Evolutionary conservation across 2,329 filamentous ascomycete species (phyloP), one percentile per base, ranked within the genome.

Genomic region (Colletotrichum gloeosporioides): DNA sequence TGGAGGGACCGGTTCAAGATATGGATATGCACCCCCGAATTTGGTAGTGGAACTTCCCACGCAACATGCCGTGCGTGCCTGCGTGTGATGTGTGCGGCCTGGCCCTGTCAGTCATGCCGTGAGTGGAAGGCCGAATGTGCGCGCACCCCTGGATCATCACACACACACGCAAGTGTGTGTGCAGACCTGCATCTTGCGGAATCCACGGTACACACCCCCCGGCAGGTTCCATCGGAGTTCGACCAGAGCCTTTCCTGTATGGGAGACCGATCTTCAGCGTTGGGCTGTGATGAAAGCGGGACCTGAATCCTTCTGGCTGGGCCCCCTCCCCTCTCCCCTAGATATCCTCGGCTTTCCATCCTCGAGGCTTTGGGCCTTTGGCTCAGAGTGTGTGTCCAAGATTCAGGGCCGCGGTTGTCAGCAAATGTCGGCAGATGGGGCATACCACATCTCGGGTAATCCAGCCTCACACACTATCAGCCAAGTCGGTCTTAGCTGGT

Each of bases 391-490:
- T 36, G 44, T n/a, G n/a, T 49, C 22, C 39, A 49, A 69, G 31
- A 57, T 34, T 62, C 34, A 32, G 55, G 34, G 22, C 27, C 16
- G 53, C 63, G 39, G 59, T 53, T 69, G 57, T 44, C 22, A 73
- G 36, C 64, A 59, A 73, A 64, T 73, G 59, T 76, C 64, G 73
- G 64, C 59, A 76, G 32, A 73, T 73, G 73, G 73, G 63, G 57
- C 64, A 36, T 32, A 49, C 55, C 44, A 64, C 73, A 73, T 73
- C 55, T 73, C 57, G 71, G 70, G 44, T 69, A 73, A 34, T 61
- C 61, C 70, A 69, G 64, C 65, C 59, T 76, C 73, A 36, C 59
- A 36, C 55, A 59, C 44, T 31, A 65, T 29, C 36, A 44, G 16
- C 73, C 49, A 29, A 34, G 64, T 69, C 22, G n/a, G 70, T 63